These are phyloP conservation scores for Trichophyton mentagrophytes DNA, from an alignment of 2,329 filamentous ascomycete genomes.

Conservation along the genomic window DNA sequence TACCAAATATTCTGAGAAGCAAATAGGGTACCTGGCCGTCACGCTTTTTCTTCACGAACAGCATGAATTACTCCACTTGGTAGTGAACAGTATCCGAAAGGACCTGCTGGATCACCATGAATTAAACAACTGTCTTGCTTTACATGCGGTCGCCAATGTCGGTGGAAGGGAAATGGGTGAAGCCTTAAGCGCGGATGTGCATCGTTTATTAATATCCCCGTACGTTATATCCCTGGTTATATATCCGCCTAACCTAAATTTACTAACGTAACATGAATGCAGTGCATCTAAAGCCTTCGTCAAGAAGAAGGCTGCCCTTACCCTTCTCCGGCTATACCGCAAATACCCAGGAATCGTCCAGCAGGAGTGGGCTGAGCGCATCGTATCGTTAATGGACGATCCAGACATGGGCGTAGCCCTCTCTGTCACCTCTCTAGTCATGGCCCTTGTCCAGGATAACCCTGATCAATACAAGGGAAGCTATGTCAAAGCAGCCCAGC, in stretches of 20 bases:
- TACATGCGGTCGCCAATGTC: constrained; percentile 97
- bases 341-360: constrained; percentile 91
- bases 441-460: constrained; percentile 86
- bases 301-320: constrained; percentile 97
- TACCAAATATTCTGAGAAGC: constrained; percentile 96
- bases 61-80: constrained; percentile 87
- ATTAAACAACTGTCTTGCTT: constrained; percentile 87
- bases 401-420: constrained; percentile 84
- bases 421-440: constrained; percentile 89
- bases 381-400: constrained; percentile 98
- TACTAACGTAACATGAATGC: neutral
- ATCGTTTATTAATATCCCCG: constrained; percentile 88
- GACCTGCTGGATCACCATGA: constrained; percentile 91
- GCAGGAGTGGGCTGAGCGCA: constrained; percentile 92
- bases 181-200: constrained; percentile 79
- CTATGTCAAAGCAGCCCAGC: constrained; percentile 83
- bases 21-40: constrained; percentile 96
- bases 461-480: constrained; percentile 88
- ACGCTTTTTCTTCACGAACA: constrained; percentile 95
- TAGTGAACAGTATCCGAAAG: constrained; percentile 97
- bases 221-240: constrained; percentile 36
- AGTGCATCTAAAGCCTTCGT: constrained; percentile 89
- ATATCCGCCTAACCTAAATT: neutral
- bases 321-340: constrained; percentile 80
- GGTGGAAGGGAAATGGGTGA: constrained; percentile 96